A percentile compares a stretch with the other conserved stretches of the same genome.
Evolutionary conservation across 1,139 yeast species (phyloP).

Genomic region (Candida frijolesensis): DNA sequence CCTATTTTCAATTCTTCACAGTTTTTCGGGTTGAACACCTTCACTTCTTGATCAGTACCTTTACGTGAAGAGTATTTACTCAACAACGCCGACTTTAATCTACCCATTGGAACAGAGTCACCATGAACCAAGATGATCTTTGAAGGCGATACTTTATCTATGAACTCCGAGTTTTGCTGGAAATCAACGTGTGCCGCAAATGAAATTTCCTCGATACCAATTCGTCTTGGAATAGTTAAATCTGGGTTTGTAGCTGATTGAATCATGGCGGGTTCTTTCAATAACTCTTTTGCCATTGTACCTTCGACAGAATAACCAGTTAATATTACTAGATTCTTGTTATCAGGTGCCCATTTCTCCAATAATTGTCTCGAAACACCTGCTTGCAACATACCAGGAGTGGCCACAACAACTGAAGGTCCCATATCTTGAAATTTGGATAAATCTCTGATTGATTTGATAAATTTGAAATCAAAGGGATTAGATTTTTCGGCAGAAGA

Average conservation of each 20-base stretch:
- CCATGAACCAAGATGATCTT: slow-evolving; percentile 93
- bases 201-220: slow-evolving; percentile 91
- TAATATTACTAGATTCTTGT: slow-evolving; percentile 80
- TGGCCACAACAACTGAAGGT: slow-evolving; percentile 93
- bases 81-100: slow-evolving; percentile 86
- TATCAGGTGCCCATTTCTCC: slow-evolving; percentile 97
- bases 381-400: slow-evolving; percentile 97
- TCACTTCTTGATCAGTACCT: slow-evolving; percentile 90
- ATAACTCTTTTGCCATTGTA: slow-evolving; percentile 88
- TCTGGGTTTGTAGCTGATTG: slow-evolving; percentile 83
- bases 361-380: slow-evolving; percentile 90
- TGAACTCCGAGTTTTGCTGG: slow-evolving; percentile 88
- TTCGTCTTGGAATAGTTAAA: slow-evolving; percentile 78
- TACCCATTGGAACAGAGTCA: slow-evolving; percentile 98
- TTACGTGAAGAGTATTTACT: slow-evolving; percentile 83
- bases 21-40: slow-evolving; percentile 89
- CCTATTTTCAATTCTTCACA: slow-evolving; percentile 78
- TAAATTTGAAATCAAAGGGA: slow-evolving; percentile 88
- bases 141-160: slow-evolving; percentile 82
- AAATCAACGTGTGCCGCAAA: slow-evolving; percentile 99
- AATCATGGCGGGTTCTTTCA: slow-evolving; percentile 87
- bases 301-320: slow-evolving; percentile 99
- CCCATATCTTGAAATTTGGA: slow-evolving; percentile 91
- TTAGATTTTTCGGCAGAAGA: slow-evolving; percentile 46
- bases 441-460: slow-evolving; percentile 75